phyloP scores from a whole-genome alignment of 179 eudicot species.

The Pouteria campechiana region DNA sequence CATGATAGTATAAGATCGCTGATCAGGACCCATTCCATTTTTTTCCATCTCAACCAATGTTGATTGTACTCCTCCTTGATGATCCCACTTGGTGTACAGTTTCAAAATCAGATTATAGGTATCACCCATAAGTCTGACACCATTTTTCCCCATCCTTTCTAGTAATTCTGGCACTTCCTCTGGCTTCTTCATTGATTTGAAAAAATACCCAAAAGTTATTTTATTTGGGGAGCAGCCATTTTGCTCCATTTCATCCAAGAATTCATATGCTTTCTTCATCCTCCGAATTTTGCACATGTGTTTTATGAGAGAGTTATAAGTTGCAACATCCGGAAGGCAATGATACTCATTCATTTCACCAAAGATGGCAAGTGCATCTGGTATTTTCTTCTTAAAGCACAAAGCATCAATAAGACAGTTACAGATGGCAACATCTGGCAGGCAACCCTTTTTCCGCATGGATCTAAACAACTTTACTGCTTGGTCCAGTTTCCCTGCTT shows the following conservation, averaged over 20 bases:
- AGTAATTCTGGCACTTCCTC: slow-evolving; percentile 47
- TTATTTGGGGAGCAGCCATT: slow-evolving; percentile 54
- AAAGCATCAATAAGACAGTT: slow-evolving; percentile 65
- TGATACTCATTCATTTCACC: slow-evolving; percentile 43
- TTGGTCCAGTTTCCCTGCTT: slow-evolving; percentile 56
- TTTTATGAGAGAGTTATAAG: slow-evolving; percentile 69
- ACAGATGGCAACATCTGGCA: slow-evolving; percentile 62
- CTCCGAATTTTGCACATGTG: slow-evolving; percentile 57
- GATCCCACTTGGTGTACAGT: slow-evolving; percentile 59
- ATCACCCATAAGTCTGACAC: slow-evolving; percentile 42
- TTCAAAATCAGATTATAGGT: slow-evolving; percentile 56
- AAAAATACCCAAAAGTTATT: slow-evolving; percentile 45
- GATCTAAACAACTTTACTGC: slow-evolving; percentile 46
- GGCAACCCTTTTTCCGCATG: slow-evolving; percentile 59
- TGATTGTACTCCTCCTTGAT: slow-evolving; percentile 31
- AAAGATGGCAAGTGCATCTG: slow-evolving; percentile 51
- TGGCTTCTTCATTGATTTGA: slow-evolving; percentile 30
- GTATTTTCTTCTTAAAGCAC: slow-evolving; percentile 77
- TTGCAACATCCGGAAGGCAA: slow-evolving; percentile 45
- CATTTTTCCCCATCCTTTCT: slow-evolving; percentile 46
- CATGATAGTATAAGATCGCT: slow-evolving; percentile 61
- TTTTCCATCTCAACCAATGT: slow-evolving; percentile 64
- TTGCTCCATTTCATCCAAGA: slow-evolving; percentile 60
- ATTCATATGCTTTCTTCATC: slow-evolving; percentile 45
- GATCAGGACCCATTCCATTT: slow-evolving; percentile 73